Conservation (phyloP, 2,329 filamentous ascomycete species). For the Lachnellula subtilissima region DNA sequence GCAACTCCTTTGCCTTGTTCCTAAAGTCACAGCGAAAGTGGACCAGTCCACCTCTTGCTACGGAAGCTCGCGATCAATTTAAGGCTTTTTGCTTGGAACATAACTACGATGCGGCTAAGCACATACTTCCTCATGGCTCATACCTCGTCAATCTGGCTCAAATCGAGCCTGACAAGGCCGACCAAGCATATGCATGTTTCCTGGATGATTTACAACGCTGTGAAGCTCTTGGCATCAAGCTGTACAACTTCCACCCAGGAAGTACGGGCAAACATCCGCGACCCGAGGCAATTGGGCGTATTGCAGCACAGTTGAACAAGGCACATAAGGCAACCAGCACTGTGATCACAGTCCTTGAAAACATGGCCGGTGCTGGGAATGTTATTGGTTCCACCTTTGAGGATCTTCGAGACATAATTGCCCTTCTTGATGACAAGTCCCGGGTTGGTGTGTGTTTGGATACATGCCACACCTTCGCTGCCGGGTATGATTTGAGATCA, state of each 20-base stretch:
- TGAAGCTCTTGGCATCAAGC: constrained; percentile 74
- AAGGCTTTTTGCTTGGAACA: constrained; percentile 62
- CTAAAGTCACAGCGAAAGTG: constrained; percentile 96
- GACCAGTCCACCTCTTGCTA: constrained; percentile 72
- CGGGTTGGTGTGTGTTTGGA: constrained; percentile 93
- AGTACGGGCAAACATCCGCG: constrained; percentile 66
- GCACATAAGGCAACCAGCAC: constrained; percentile 70
- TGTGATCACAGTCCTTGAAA: constrained; percentile 85
- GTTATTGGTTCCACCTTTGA: constrained; percentile 81
- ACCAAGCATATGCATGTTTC: constrained; percentile 81
- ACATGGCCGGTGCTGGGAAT: constrained; percentile 89
- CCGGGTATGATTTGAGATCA: constrained; percentile 82
- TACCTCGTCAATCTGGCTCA: constrained; percentile 97
- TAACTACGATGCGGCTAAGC: constrained; percentile 64
- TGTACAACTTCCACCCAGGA: constrained; percentile 99
- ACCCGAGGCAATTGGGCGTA: constrained; percentile 66
- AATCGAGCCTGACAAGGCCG: constrained; percentile 70
- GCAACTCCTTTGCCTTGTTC: constrained; percentile 91
- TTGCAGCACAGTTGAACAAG: constrained; percentile 76
- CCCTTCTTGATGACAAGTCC: constrained; percentile 69
- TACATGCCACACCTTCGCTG: constrained; percentile 93
- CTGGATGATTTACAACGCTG: constrained; percentile 84
- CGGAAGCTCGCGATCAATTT: constrained; percentile 66
- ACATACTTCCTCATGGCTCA: constrained; percentile 86
- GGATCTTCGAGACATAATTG: constrained; percentile 82